Conservation (phyloP, 345 rosid genomes). For the Sonneratia alba region DNA sequence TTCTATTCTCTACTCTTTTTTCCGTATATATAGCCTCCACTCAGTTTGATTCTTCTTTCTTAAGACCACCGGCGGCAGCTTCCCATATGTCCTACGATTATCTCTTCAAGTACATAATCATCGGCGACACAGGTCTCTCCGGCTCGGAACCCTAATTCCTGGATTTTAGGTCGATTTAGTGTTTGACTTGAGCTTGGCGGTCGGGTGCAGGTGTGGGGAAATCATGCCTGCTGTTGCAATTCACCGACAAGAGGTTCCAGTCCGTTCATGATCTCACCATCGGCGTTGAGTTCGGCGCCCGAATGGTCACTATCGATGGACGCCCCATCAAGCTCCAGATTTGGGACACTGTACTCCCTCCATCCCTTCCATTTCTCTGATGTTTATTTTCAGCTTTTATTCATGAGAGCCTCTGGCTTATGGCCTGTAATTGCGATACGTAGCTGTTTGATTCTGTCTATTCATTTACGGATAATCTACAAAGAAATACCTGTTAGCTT, state of each 20-base stretch:
- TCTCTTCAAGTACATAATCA: conserved; percentile 63
- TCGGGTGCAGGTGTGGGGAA: conserved; percentile 51
- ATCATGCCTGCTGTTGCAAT: conserved; percentile 58
- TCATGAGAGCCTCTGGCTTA: not conserved
- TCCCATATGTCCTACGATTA: conserved; percentile 56
- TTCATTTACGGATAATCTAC: not conserved
- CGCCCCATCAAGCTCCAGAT: conserved; percentile 62
- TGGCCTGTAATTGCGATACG: not conserved
- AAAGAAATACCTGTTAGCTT: too few relatives aligned
- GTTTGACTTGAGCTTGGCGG: not conserved
- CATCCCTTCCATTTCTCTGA: not conserved
- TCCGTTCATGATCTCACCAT: conserved; percentile 68
- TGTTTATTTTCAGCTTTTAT: not conserved
- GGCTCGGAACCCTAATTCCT: not conserved
- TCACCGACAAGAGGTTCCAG: conserved; percentile 73
- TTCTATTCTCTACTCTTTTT: not conserved
- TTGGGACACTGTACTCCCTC: conserved; percentile 51
- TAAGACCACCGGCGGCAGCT: not conserved
- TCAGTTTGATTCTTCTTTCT: not conserved
- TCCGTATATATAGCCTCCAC: not conserved
- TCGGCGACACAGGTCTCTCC: conserved; percentile 41
- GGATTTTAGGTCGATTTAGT: too few relatives aligned
- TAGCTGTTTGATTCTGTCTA: not conserved
- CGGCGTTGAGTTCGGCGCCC: conserved; percentile 72
- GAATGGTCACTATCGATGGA: conserved; percentile 56